Conservation (phyloP, 2,329 filamentous ascomycete species). For the Aspergillus udagawae region DNA sequence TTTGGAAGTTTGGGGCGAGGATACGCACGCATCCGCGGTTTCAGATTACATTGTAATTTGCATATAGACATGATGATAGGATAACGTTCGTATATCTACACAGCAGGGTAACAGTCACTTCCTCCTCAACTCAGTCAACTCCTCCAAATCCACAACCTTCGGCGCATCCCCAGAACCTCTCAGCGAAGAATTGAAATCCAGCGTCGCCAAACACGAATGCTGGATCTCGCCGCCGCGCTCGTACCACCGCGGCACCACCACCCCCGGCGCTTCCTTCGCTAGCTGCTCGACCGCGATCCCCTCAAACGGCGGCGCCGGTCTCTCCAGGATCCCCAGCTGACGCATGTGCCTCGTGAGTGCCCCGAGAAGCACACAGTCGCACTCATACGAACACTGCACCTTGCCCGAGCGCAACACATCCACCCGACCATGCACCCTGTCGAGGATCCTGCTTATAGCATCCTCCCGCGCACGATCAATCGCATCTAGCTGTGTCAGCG, state of each 20-base stretch:
- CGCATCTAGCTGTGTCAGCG: too few species aligned
- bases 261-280: too few species aligned
- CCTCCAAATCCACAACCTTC: not conserved
- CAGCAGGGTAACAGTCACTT: not conserved
- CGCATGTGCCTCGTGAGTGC: not conserved
- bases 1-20: not conserved
- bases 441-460: not conserved
- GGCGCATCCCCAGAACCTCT: not conserved
- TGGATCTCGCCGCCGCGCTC: not conserved
- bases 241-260: not conserved
- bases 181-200: not conserved
- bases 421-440: not conserved
- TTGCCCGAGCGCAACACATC: not conserved
- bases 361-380: not conserved
- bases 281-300: not conserved
- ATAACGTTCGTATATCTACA: not conserved
- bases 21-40: not conserved
- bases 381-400: not conserved
- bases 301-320: not conserved
- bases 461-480: not conserved
- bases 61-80: constrained; percentile 11
- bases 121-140: not conserved
- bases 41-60: not conserved
- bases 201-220: not conserved
- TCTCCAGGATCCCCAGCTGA: not conserved